Conservation (phyloP, 352 stramenopile species). For the Plasmopara muralis region DNA sequence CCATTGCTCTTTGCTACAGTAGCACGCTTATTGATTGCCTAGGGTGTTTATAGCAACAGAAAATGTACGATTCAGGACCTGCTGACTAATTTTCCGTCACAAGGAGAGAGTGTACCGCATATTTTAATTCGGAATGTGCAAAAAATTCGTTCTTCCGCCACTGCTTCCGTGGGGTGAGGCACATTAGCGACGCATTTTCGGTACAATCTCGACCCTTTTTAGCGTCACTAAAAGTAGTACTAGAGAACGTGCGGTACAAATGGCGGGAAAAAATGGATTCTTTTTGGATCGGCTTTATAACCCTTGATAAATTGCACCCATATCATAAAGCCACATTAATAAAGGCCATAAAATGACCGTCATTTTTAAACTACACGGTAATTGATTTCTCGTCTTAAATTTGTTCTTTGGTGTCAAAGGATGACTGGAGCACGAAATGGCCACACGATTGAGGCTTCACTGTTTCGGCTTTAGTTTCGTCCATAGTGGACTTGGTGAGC, state of each 20-base stretch:
- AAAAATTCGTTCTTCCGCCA: constrained; percentile 62
- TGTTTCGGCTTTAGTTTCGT: constrained; percentile 9
- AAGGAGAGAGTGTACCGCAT: constrained; percentile 28
- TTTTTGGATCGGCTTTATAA: constrained; percentile 50
- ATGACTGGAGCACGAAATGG: constrained; percentile 19
- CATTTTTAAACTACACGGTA: constrained; percentile 12
- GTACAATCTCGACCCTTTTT: neutral
- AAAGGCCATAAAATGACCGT: constrained; percentile 4
- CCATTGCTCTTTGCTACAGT: neutral
- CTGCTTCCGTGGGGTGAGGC: constrained; percentile 48
- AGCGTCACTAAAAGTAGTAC: neutral
- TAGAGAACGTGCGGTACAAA: constrained; percentile 26
- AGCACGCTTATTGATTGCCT: neutral
- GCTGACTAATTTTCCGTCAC: constrained; percentile 8
- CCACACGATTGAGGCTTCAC: constrained; percentile 14
- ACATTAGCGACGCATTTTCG: constrained; percentile 23
- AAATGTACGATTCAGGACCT: constrained; percentile 30
- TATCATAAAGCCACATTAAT: constrained; percentile 43
- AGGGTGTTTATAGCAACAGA: constrained; percentile 26
- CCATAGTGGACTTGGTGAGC: constrained; percentile 19
- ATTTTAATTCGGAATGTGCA: constrained; percentile 27
- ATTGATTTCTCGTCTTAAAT: constrained; percentile 8
- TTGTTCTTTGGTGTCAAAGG: constrained; percentile 4
- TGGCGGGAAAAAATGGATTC: constrained; percentile 33
- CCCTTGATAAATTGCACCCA: constrained; percentile 37